phyloP scores from a whole-genome alignment of 345 rosid species.

The Corchorus olitorius region DNA sequence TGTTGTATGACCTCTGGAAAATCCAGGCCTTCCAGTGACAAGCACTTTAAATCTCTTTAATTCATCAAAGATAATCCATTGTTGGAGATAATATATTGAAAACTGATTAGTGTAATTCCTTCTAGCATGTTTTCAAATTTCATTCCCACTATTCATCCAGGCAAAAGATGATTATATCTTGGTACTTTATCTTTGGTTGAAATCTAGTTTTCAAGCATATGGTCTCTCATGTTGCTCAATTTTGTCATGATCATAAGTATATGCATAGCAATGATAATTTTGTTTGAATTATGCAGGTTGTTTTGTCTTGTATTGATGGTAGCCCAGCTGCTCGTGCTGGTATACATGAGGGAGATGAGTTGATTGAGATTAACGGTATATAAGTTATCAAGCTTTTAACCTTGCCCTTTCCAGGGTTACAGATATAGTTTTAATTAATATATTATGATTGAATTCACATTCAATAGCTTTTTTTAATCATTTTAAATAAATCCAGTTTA shows the following conservation, averaged over 20 bases:
- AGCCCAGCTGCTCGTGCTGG: constrained; percentile 95
- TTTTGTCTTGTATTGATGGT: constrained; percentile 76
- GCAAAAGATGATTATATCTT: neutral
- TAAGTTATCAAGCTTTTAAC: neutral
- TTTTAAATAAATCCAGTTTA: neutral
- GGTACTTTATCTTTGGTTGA: neutral
- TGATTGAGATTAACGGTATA: constrained; percentile 88
- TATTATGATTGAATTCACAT: neutral
- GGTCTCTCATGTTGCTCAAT: neutral
- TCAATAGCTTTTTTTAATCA: neutral
- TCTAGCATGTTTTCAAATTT: neutral
- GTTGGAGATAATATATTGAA: neutral
- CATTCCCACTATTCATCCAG: neutral
- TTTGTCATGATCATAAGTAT: constrained; percentile 1
- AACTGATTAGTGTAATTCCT: neutral
- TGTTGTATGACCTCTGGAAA: neutral
- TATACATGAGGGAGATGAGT: constrained; percentile 78
- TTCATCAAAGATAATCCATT: neutral
- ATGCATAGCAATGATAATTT: neutral
- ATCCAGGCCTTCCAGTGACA: neutral
- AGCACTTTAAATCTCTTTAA: constrained; percentile 6
- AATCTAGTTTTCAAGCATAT: neutral
- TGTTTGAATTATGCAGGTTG: constrained; percentile 56
- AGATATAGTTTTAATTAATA: neutral
- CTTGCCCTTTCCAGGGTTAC: neutral